Evolutionary conservation across 352 stramenopile genomes (phyloP).

Genomic region (Globisporangium camurandrum): DNA sequence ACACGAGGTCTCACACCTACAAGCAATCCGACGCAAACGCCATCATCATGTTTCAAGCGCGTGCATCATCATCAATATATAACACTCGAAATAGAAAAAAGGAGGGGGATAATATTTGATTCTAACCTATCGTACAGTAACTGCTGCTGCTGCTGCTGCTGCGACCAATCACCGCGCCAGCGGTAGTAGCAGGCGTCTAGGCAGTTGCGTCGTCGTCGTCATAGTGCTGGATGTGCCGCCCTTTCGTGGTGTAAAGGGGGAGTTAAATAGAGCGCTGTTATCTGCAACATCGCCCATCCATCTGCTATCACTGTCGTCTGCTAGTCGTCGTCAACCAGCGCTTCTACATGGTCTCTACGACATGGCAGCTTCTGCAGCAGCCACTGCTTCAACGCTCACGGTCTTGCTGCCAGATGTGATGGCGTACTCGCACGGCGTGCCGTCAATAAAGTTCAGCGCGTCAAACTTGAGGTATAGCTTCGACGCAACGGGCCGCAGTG

Average conservation of each 20-base stretch:
- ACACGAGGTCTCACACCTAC: too few species aligned
- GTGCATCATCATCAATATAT: too few species aligned
- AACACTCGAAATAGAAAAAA: too few species aligned
- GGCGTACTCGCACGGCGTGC: constrained; percentile 56
- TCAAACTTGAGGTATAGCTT: constrained; percentile 81
- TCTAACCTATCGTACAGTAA: constrained; percentile 58
- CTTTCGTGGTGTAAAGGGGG: too few species aligned
- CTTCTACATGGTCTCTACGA: background rate
- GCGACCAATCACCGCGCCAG: too few species aligned
- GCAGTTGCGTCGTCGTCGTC: too few species aligned
- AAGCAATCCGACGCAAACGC: too few species aligned
- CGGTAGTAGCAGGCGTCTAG: too few species aligned
- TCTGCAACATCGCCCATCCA: too few species aligned
- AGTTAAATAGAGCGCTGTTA: constrained; percentile 6
- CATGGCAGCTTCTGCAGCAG: background rate
- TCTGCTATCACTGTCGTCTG: background rate
- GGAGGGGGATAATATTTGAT: constrained; percentile 11
- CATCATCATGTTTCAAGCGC: too few species aligned
- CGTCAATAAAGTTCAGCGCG: constrained; percentile 67
- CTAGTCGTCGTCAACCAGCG: background rate
- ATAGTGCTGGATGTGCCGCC: too few species aligned
- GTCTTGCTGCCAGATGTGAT: constrained; percentile 60
- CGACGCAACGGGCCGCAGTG: constrained; percentile 34
- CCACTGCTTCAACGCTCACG: constrained; percentile 13
- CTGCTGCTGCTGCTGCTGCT: too few species aligned